Conservation (phyloP, 306 rosid species). For the Cucurbita moschata region DNA sequence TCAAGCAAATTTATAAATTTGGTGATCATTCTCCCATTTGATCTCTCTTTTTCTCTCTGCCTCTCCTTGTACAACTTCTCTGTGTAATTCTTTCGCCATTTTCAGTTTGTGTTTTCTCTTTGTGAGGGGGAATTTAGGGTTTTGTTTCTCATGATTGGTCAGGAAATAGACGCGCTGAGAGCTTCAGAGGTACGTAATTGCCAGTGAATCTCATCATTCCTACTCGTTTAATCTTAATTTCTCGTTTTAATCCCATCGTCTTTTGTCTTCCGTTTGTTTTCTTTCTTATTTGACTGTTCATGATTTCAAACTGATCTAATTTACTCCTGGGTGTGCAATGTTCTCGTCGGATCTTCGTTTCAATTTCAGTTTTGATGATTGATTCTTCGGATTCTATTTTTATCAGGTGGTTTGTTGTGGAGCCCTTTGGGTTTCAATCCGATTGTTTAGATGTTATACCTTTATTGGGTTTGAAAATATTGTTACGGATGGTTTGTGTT, state of each 20-base stretch:
- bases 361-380: conserved; percentile 4
- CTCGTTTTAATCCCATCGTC: conserved; percentile 14
- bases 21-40: conserved; percentile 8
- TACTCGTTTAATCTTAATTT: conserved; percentile 11
- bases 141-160: conserved; percentile 6
- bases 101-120: not conserved
- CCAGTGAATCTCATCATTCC: conserved; percentile 10
- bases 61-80: conserved; percentile 12
- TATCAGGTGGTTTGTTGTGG: conserved; percentile 37
- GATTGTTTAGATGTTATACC: conserved; percentile 23
- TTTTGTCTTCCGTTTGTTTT: not conserved
- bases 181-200: conserved; percentile 38
- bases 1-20: conserved; percentile 14
- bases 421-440: conserved; percentile 31
- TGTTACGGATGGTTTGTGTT: conserved; percentile 23
- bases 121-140: conserved; percentile 14
- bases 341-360: not conserved
- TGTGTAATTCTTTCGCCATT: conserved; percentile 14
- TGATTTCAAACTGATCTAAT: not conserved
- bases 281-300: not conserved
- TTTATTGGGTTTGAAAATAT: conserved; percentile 8
- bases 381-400: conserved; percentile 22
- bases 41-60: conserved; percentile 7
- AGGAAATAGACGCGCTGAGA: not conserved
- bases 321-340: not conserved